These are phyloP conservation scores for Eleusine indica DNA, from an alignment of 176 grass and related monocot species.

Conservation along the genomic window DNA sequence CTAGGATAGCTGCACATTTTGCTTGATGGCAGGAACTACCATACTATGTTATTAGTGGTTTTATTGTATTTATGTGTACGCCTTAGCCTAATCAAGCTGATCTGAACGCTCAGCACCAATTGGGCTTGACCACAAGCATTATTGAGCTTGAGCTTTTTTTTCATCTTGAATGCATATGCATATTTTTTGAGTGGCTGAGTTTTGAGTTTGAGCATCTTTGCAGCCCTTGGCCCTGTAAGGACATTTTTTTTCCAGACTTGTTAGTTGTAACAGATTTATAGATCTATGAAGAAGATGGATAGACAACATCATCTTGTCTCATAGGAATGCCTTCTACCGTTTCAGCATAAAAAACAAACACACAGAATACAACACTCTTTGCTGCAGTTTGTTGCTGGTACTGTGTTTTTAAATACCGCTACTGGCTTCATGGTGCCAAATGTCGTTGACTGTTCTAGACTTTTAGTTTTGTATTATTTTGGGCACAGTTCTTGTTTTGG, in stretches of 20 bases:
- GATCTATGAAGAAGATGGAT: neutral
- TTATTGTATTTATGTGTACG: constrained; percentile 4
- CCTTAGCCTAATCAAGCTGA: neutral
- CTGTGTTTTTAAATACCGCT: neutral
- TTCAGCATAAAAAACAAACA: no score
- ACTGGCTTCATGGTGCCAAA: constrained; percentile 11
- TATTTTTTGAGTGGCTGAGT: neutral
- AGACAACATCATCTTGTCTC: no score
- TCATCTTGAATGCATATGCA: neutral
- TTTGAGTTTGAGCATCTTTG: neutral
- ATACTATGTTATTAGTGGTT: neutral
- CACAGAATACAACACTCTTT: neutral
- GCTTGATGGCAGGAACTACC: neutral
- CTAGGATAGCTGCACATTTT: neutral
- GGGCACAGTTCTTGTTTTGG: neutral
- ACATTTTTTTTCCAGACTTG: neutral
- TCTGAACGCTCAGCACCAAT: no score
- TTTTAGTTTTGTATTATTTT: constrained; percentile 24
- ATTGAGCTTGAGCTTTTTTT: neutral
- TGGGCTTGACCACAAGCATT: no score
- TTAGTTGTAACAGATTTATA: neutral
- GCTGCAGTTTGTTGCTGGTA: neutral
- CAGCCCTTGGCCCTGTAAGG: no score
- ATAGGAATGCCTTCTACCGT: no score
- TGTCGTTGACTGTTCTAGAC: neutral